Base-by-base conservation (phyloP, 768 basidiomycete species). In the Cystofilobasidium bisporidii region DNA sequence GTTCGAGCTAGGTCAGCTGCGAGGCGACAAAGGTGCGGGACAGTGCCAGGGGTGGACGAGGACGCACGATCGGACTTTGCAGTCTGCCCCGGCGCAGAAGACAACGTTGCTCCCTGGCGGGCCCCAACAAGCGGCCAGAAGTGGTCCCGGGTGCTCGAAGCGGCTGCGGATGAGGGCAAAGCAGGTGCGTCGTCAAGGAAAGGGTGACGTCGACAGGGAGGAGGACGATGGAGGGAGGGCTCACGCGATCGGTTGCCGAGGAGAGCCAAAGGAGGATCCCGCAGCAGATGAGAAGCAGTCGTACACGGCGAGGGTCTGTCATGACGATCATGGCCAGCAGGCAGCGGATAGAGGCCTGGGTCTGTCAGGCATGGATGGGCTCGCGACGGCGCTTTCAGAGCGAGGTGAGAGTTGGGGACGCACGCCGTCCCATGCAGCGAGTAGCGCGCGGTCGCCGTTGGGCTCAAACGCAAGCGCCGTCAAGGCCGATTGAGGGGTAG, bases 31-130 rank as follows among this genome's bases (percentile, higher is more conserved):
- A n/a, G n/a, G n/a, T n/a, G n/a, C n/a, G n/a, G n/a, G n/a, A n/a
- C n/a, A n/a, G n/a, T n/a, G n/a, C n/a, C n/a, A n/a, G n/a, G n/a
- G n/a, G n/a, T n/a, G 68, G 18, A 28, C 38, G 50, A 30, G n/a
- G 58, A 82, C 86, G 71, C 69, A 94, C 91, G 88, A 84, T 77
- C 89, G 78, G 2, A 96, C 84, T 26, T 86, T 83, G 12, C 88
- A 86, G 72, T 92, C 91, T 26, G 96, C 79, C 0, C 92, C 91
- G 5, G 91, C 94, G 65, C 88, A 91, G 74, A 85, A 97, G 0
- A 82, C 91, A 65, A 83, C 83, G 10, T 78, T 78, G 0, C 80
- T 81, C 67, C 88, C 86, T 1, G 79, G 81, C 22, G 74, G 73
- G 76, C 53, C 53, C 53, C 91, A 98, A 63, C 84, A 80, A 71